Percentiles rank a stretch among this genome's conserved stretches.
Conservation (phyloP, 1,139 yeast species). For the Protomyces inouyei region DNA sequence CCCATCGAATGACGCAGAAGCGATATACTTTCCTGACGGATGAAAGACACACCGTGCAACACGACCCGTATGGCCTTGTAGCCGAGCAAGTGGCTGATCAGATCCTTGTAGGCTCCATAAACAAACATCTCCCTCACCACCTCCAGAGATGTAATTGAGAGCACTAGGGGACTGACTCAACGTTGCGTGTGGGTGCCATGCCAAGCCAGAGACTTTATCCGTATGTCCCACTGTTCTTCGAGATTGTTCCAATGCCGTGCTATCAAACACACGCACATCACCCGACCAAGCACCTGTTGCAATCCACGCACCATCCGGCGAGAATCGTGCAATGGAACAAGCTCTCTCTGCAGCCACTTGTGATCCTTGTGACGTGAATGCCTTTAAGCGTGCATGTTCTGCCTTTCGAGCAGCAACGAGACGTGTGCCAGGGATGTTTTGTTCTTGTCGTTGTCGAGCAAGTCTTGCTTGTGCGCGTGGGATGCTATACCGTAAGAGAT, state of each 20-base stretch:
- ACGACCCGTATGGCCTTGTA: constrained; percentile 50
- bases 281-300: constrained; percentile 90
- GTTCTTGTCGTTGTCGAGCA: constrained; percentile 17
- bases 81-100: constrained; percentile 33
- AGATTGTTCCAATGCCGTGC: constrained; percentile 40
- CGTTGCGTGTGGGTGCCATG: constrained; percentile 51
- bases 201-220: constrained; percentile 67
- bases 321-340: constrained; percentile 55
- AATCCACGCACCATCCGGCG: constrained; percentile 42
- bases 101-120: constrained; percentile 27
- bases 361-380: constrained; percentile 56
- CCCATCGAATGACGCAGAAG: constrained; percentile 74
- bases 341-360: constrained; percentile 68
- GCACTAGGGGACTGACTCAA: constrained; percentile 5
- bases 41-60: constrained; percentile 64
- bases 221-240: constrained; percentile 42
- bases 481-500: constrained; percentile 53
- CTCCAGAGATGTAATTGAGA: constrained; percentile 28
- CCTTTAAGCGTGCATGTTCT: constrained; percentile 37
- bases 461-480: constrained; percentile 41
- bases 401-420: constrained; percentile 27
- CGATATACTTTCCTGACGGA: constrained; percentile 54
- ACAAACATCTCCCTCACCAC: constrained; percentile 38
- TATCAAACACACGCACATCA: constrained; percentile 49
- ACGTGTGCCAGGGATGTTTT: constrained; percentile 32